Evolutionary conservation across 352 stramenopile species (phyloP).

Genomic region (Chrysophaeum taylorii): DNA sequence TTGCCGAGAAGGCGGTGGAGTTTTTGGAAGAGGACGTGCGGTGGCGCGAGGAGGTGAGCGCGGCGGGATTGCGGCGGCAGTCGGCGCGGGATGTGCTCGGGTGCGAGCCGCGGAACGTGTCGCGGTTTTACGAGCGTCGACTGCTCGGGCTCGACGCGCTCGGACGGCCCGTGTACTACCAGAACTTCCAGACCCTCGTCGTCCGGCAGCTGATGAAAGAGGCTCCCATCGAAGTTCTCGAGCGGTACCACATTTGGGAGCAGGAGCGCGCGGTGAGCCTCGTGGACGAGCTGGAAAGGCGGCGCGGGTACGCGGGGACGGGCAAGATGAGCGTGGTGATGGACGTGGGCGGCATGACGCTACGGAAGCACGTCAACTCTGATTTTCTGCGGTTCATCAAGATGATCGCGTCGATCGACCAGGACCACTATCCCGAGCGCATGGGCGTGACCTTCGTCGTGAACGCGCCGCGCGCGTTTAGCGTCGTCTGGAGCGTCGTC

Average conservation of each 20-base stretch:
- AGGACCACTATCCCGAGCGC: conserved; percentile 51
- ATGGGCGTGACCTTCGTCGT: conserved; percentile 58
- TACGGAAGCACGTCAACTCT: conserved; percentile 5
- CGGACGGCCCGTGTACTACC: conserved; percentile 10
- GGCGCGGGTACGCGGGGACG: neutral
- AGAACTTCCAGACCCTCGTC: conserved; percentile 13
- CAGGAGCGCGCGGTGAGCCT: conserved; percentile 5
- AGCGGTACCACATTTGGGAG: conserved; percentile 21
- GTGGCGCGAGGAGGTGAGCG: neutral
- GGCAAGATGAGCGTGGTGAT: conserved; percentile 16
- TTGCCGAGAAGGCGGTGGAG: neutral
- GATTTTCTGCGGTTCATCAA: conserved; percentile 17
- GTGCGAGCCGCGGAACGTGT: neutral
- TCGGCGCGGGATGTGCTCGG: neutral
- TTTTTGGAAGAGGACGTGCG: neutral
- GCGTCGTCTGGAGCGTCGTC: conserved; percentile 55
- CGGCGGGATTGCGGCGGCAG: neutral
- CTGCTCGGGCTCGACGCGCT: conserved; percentile 13
- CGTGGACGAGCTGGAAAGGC: neutral
- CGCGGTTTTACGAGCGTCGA: conserved; percentile 14
- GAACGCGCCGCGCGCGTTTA: conserved; percentile 57
- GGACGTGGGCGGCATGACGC: conserved; percentile 16
- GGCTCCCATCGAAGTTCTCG: neutral
- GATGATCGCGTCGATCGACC: neutral
- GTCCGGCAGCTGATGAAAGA: conserved; percentile 13